A percentile compares a stretch with the other conserved stretches of the same genome.
Evolutionary conservation across 371 early-diverging fungal species (phyloP).

Genomic region (Rhizopus sp.): DNA sequence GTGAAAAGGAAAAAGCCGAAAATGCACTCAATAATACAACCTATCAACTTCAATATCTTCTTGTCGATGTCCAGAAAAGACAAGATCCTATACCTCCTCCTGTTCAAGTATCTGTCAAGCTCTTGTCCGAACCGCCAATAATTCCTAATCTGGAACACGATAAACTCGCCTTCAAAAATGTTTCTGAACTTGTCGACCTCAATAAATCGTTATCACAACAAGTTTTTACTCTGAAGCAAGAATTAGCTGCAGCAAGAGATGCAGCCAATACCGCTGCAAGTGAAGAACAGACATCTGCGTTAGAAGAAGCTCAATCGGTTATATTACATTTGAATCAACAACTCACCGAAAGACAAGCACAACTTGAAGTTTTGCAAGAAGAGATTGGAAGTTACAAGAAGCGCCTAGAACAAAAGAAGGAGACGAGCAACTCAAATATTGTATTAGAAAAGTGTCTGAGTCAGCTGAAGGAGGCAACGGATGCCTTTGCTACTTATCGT

Average conservation of each 20-base stretch:
- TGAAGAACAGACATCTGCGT: background rate
- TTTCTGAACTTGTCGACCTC: constrained; percentile 11
- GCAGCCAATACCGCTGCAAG: background rate
- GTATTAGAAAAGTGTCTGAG: background rate
- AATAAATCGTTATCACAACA: constrained; percentile 3
- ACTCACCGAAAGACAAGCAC: background rate
- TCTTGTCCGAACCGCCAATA: background rate
- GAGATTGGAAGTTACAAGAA: background rate
- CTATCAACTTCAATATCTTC: constrained; percentile 19
- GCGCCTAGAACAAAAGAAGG: background rate
- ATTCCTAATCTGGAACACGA: constrained; percentile 5
- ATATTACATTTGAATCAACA: background rate
- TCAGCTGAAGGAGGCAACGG: background rate
- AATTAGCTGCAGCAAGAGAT: background rate
- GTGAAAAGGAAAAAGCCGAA: constrained; percentile 2
- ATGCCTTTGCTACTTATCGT: constrained; percentile 1
- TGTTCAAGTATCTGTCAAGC: background rate
- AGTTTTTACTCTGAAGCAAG: background rate
- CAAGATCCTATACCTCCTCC: constrained; percentile 12
- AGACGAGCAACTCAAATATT: background rate
- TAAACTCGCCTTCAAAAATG: constrained; percentile 13
- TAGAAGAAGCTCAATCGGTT: background rate
- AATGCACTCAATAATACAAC: constrained; percentile 17
- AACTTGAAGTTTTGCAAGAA: background rate
- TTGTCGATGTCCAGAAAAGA: constrained; percentile 15